These are phyloP conservation scores for Botrytis squamosa DNA, from an alignment of 2,329 filamentous ascomycete species.

Conservation along the genomic window DNA sequence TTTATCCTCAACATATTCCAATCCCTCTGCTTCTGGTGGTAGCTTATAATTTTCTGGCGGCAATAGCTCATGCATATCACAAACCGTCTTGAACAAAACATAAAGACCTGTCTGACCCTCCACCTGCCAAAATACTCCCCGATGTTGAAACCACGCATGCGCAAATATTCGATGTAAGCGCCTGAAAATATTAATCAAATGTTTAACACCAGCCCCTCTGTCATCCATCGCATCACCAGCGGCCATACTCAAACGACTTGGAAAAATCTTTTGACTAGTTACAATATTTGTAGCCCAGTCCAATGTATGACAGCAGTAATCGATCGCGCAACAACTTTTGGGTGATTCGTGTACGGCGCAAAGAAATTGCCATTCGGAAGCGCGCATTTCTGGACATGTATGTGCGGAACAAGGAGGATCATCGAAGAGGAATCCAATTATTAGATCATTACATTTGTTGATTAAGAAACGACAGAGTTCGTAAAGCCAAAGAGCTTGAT, in stretches of 20 bases:
- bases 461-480: conserved; percentile 96
- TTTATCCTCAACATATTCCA: conserved; percentile 56
- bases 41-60: conserved; percentile 95
- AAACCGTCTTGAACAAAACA: conserved; percentile 95
- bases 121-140: conserved; percentile 91
- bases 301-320: conserved; percentile 98
- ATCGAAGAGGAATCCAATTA: conserved; percentile 91
- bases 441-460: conserved; percentile 87
- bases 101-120: conserved; percentile 91
- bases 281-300: conserved; percentile 97
- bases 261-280: conserved; percentile 92
- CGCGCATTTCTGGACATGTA: conserved; percentile 97
- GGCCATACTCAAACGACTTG: conserved; percentile 59
- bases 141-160: conserved; percentile 97
- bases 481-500: conserved; percentile 92
- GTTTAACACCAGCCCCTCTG: conserved; percentile 67
- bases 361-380: conserved; percentile 97
- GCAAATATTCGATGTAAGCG: conserved; percentile 95
- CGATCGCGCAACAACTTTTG: conserved; percentile 95
- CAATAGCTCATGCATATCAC: conserved; percentile 85
- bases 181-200: conserved; percentile 92
- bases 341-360: conserved; percentile 96
- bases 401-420: conserved; percentile 80
- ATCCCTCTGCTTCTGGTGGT: conserved; percentile 85
- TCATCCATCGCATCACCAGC: conserved; percentile 51